Evolutionary conservation across 1,284 basidiomycete species (phyloP).

Genomic region (Earliella scabrosa): DNA sequence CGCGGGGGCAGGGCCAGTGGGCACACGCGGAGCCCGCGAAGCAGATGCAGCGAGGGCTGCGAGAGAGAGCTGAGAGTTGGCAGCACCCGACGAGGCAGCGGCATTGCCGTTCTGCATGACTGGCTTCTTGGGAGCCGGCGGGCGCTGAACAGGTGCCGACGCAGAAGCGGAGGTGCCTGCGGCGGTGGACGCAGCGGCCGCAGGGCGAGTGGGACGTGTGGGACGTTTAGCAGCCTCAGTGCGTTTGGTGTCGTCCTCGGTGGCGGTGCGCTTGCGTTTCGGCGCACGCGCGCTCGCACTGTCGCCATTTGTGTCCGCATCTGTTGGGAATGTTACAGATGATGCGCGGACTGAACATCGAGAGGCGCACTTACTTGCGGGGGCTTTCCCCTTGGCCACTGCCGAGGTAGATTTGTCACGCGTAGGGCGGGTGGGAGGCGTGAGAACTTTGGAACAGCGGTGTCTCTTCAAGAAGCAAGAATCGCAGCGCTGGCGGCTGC

Average conservation of each 20-base stretch:
- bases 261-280: slow-evolving; percentile 23
- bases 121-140: slow-evolving; percentile 17
- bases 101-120: slow-evolving; percentile 22
- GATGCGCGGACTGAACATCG: slow-evolving; percentile 1
- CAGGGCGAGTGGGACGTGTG: slow-evolving; percentile 20
- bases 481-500: slow-evolving; percentile 27
- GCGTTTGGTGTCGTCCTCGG: slow-evolving; percentile 24
- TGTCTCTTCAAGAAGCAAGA: slow-evolving; percentile 25
- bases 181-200: slow-evolving; percentile 14
- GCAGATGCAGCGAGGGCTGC: slow-evolving; percentile 23
- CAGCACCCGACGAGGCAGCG: slow-evolving; percentile 10
- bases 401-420: slow-evolving; percentile 22
- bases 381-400: slow-evolving; percentile 22
- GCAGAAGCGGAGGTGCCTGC: slow-evolving; percentile 20
- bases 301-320: slow-evolving; percentile 18
- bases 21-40: slow-evolving; percentile 21
- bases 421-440: slow-evolving; percentile 23
- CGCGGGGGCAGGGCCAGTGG: slow-evolving; percentile 8
- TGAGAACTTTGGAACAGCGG: slow-evolving; percentile 27
- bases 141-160: slow-evolving; percentile 17
- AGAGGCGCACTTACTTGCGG: slow-evolving; percentile 15
- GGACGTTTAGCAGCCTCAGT: slow-evolving; percentile 23
- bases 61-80: slow-evolving; percentile 14
- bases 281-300: slow-evolving; percentile 22
- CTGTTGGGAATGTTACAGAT: slow-evolving; percentile 6